Conservation (phyloP, 345 rosid genomes). For the Reutealis trisperma region DNA sequence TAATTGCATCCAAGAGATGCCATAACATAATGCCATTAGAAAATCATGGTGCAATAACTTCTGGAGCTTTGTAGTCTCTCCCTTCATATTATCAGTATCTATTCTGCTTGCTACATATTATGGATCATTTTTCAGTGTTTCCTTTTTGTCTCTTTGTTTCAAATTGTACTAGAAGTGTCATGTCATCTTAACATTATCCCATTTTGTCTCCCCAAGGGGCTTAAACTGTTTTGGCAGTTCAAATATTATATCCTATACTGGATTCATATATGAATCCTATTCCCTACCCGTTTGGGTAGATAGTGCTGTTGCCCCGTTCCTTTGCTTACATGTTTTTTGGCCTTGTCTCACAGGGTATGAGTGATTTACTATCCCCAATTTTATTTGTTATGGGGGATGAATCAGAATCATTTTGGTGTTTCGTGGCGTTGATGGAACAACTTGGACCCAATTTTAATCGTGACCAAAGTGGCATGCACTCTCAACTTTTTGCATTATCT, state of each 20-base stretch:
- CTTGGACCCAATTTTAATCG: slow-evolving; percentile 98
- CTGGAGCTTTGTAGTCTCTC: slow-evolving; percentile 1
- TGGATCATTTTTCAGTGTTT: not conserved
- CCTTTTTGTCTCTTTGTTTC: no score
- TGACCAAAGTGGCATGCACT: slow-evolving; percentile 97
- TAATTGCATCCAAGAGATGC: not conserved
- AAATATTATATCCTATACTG: not conserved
- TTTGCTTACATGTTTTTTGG: not conserved
- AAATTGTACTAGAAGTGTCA: not conserved
- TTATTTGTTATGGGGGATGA: slow-evolving; percentile 86
- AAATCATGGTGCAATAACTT: not conserved
- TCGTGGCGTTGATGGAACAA: slow-evolving; percentile 91
- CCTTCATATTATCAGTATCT: not conserved
- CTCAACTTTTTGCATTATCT: slow-evolving; percentile 92
- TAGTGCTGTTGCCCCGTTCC: not conserved
- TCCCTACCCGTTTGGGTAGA: not conserved
- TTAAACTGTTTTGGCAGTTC: not conserved
- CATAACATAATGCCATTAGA: not conserved
- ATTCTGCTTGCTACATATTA: not conserved
- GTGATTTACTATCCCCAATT: slow-evolving; percentile 88
- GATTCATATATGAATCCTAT: no score
- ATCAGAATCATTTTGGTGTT: slow-evolving; percentile 97
- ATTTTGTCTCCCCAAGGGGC: not conserved
- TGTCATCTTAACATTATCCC: not conserved
- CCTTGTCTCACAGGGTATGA: slow-evolving; percentile 77